Base-by-base conservation (phyloP, 306 rosid species). In the Carpinus viminea region DNA sequence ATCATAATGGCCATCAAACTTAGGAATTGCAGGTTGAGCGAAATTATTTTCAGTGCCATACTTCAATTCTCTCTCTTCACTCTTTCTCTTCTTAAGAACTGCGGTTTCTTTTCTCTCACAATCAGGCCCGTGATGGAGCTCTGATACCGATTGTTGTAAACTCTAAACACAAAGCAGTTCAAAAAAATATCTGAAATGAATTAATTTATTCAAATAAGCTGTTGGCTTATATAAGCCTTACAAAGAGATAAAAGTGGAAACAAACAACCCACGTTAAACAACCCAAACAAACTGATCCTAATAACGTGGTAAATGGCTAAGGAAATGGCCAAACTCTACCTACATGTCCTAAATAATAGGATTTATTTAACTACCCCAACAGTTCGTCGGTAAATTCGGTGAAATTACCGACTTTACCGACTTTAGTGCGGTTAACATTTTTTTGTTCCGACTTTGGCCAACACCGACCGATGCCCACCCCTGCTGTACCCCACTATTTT, bases 21-120 rank as follows among this genome's bases (percentile, higher is more conserved):
- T 66, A 34, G 80, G 74, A 66, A 76, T 68, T 9, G 8, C 45
- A 34, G 38, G 80, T 18, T 76, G 68, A 52, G 52, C 43, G 0
- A 76, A 66, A 54, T n/a, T 68, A n/a, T 7, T 36, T 76, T 76
- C 74, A 48, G 31, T n/a, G n/a, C 62, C 79, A 75, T 75, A 62
- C 57, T 50, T 62, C 17, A 55, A 70, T 70, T 59, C 2, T 4
- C 34, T 57, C 65, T 55, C 7, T 8, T 57, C 64, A 57, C 64
- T 57, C 64, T 57, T 57, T 59, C 65, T 59, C 65, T 59, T 59
- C 65, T 24, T 21, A 59, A 36, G 21, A 59, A 59, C 65, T 59
- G 16, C 7, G 0, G 6, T 59, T 59, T 59, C 65, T 59, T 10
- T 59, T 59, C 65, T 59, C 34, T 28, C 34, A n/a, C 31, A 60